phyloP scores from a whole-genome alignment of 305 asterid genomes.

The Solanum hybrid region DNA sequence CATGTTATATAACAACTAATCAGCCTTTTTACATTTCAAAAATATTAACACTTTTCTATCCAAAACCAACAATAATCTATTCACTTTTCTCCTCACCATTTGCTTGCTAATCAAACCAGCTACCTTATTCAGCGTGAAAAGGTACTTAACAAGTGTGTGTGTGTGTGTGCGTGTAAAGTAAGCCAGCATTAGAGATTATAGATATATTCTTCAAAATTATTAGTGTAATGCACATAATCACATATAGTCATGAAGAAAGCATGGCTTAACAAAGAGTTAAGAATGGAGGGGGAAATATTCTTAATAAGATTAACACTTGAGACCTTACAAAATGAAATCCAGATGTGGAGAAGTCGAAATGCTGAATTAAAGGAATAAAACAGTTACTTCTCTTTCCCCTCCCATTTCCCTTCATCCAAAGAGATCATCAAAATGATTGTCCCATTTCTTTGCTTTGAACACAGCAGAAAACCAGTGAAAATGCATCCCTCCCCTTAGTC shows the following conservation, averaged over 20 bases:
- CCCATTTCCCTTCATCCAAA: neutral
- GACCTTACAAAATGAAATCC: neutral
- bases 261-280: neutral
- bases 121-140: neutral
- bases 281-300: neutral
- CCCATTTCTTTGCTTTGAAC: neutral
- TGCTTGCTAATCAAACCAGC: neutral
- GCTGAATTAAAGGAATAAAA: neutral
- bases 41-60: neutral
- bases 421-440: neutral
- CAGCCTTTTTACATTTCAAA: neutral
- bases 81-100: neutral
- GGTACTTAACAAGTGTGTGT: neutral
- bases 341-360: neutral
- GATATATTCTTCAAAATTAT: neutral
- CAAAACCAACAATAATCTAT: neutral
- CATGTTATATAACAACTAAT: neutral
- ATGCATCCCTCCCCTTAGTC: neutral
- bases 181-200: neutral
- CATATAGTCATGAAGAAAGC: neutral
- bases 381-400: neutral
- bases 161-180: neutral
- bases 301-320: neutral
- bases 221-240: neutral
- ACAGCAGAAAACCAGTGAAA: neutral